Conservation (phyloP, 2,329 filamentous ascomycete genomes). For the Talaromyces albobiverticillius region DNA sequence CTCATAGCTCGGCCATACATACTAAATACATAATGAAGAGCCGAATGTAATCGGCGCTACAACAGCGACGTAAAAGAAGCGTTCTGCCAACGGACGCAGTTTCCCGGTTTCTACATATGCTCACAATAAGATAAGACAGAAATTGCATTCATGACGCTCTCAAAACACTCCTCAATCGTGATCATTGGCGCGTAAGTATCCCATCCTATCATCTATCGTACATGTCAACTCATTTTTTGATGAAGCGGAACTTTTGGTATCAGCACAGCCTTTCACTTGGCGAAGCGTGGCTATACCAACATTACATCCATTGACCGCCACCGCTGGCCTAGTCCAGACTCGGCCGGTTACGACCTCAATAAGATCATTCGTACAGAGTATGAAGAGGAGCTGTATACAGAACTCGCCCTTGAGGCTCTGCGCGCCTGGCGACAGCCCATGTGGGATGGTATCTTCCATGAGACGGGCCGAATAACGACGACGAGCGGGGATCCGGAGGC, state of each 20-base stretch:
- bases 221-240: conserved; percentile 27
- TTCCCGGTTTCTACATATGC: neutral
- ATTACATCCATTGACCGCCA: conserved; percentile 50
- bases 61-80: neutral
- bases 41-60: neutral
- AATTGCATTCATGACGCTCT: conserved; percentile 3
- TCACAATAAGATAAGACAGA: neutral
- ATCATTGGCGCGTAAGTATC: conserved; percentile 13
- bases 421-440: conserved; percentile 10
- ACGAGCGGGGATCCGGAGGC: conserved; percentile 14
- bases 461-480: conserved; percentile 6
- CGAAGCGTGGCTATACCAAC: conserved; percentile 48
- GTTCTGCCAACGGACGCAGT: neutral
- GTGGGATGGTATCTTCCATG: conserved; percentile 11
- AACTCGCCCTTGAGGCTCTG: conserved; percentile 11
- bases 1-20: no score
- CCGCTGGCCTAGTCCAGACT: conserved; percentile 45
- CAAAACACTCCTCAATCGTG: conserved; percentile 10
- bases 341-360: conserved; percentile 52
- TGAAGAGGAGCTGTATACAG: conserved; percentile 9
- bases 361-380: conserved; percentile 37
- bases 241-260: conserved; percentile 53
- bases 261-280: conserved; percentile 52
- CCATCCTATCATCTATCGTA: neutral
- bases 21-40: no score